Conservation (phyloP, 148 eudicot species). For the Silene uniflora region DNA sequence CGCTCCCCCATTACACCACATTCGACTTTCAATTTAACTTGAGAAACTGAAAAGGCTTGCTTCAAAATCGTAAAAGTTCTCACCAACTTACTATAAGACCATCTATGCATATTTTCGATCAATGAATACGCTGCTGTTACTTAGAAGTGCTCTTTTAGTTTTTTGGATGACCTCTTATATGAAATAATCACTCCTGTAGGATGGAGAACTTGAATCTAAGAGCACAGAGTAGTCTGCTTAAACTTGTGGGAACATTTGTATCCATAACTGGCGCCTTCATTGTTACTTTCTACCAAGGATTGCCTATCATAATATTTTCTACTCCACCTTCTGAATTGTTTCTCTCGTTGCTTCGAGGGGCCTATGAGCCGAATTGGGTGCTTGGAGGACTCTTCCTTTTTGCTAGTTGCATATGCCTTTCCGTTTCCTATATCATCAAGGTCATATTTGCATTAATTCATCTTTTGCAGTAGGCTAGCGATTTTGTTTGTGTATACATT, state of each 20-base stretch:
- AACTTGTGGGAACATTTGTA: conserved; percentile 36
- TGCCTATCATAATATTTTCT: conserved; percentile 23
- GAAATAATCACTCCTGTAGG: conserved; percentile 19
- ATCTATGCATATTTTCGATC: background rate
- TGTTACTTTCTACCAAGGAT: conserved; percentile 41
- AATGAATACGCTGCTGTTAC: background rate
- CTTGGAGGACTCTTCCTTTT: conserved; percentile 38
- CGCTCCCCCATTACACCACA: too few relatives aligned
- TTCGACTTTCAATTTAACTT: too few relatives aligned
- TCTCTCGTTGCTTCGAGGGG: background rate
- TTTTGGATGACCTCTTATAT: background rate
- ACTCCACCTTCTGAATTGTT: background rate
- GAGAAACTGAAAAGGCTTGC: too few relatives aligned
- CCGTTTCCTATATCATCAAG: conserved; percentile 31
- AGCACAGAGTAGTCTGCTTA: conserved; percentile 31
- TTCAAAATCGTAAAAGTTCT: too few relatives aligned
- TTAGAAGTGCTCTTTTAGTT: background rate
- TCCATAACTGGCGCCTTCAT: conserved; percentile 40
- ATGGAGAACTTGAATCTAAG: conserved; percentile 41
- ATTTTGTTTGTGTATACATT: too few relatives aligned
- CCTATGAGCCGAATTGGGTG: conserved; percentile 33
- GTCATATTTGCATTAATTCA: conserved; percentile 8
- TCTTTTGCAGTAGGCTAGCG: too few relatives aligned
- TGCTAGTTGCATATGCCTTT: conserved; percentile 29
- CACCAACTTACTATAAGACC: too few relatives aligned